These are phyloP conservation scores for Phytophthora meadii DNA, from an alignment of 352 stramenopile genomes.

Conservation along the genomic window DNA sequence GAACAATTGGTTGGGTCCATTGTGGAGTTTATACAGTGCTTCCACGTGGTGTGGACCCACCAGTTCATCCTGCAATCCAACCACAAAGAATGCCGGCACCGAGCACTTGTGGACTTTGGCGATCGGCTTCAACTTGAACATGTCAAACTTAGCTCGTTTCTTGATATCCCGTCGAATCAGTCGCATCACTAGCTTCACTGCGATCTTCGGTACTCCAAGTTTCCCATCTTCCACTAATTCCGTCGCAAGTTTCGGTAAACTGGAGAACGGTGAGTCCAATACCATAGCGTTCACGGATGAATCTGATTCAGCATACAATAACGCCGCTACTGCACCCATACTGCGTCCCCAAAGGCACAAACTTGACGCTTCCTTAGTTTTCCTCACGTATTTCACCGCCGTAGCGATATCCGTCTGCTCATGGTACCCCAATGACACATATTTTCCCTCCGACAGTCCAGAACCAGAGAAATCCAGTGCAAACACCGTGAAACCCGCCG, in stretches of 20 bases:
- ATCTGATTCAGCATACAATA: slow-evolving; percentile 72
- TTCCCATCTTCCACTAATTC: slow-evolving; percentile 87
- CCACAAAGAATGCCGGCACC: slow-evolving; percentile 82
- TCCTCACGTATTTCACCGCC: slow-evolving; percentile 71
- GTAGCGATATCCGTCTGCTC: slow-evolving; percentile 79
- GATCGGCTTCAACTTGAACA: slow-evolving; percentile 89
- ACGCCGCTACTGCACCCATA: slow-evolving; percentile 79
- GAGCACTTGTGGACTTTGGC: slow-evolving; percentile 73
- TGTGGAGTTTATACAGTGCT: slow-evolving; percentile 75
- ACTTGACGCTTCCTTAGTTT: slow-evolving; percentile 55
- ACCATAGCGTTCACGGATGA: slow-evolving; percentile 79
- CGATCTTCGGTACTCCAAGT: slow-evolving; percentile 81
- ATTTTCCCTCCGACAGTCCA: slow-evolving; percentile 81
- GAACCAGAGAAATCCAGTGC: slow-evolving; percentile 84
- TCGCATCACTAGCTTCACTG: slow-evolving; percentile 84
- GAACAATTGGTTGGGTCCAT: slow-evolving; percentile 83
- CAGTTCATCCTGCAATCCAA: slow-evolving; percentile 80
- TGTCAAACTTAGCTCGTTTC: slow-evolving; percentile 85
- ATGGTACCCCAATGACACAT: slow-evolving; percentile 84
- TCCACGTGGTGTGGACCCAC: slow-evolving; percentile 80
- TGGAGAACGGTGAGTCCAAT: slow-evolving; percentile 85
- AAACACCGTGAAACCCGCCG: slow-evolving; percentile 85
- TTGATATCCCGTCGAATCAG: slow-evolving; percentile 84
- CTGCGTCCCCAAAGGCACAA: slow-evolving; percentile 82
- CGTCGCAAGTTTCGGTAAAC: slow-evolving; percentile 68